phyloP scores from a whole-genome alignment of 768 basidiomycete species.

The Mycena olivaceomarginata region DNA sequence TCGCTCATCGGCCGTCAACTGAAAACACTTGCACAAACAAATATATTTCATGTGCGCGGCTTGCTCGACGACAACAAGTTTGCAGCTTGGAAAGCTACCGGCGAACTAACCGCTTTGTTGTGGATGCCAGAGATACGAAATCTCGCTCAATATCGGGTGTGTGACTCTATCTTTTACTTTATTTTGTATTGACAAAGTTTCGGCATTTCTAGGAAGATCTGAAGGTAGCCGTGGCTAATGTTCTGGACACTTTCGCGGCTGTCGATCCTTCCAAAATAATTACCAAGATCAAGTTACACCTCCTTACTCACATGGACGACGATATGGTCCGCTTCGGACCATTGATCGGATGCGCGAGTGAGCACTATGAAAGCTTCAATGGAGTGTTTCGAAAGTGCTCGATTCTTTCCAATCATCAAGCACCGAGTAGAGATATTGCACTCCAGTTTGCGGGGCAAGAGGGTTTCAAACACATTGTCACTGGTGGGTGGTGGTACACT shows the following conservation, averaged over 20 bases:
- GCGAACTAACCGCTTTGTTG: slow-evolving; percentile 58
- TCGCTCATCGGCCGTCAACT: slow-evolving; percentile 64
- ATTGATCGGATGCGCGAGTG: slow-evolving; percentile 35
- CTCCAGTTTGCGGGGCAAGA: slow-evolving; percentile 34
- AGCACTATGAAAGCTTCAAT: slow-evolving; percentile 54
- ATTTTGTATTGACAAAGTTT: not conserved
- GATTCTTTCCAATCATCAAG: slow-evolving; percentile 38
- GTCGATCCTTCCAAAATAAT: slow-evolving; percentile 41
- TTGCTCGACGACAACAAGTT: slow-evolving; percentile 51
- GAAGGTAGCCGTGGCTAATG: slow-evolving; percentile 40
- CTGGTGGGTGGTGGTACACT: not conserved
- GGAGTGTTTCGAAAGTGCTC: slow-evolving; percentile 50
- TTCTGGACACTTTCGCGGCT: slow-evolving; percentile 43
- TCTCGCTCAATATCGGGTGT: slow-evolving; percentile 57
- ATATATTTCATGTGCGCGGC: slow-evolving; percentile 59
- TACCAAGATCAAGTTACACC: slow-evolving; percentile 45
- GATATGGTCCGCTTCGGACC: slow-evolving; percentile 43
- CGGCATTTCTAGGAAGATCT: slow-evolving; percentile 23
- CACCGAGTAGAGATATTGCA: too few species aligned
- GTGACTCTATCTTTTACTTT: slow-evolving; percentile 11
- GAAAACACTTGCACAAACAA: slow-evolving; percentile 60
- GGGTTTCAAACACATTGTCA: not conserved
- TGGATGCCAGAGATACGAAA: slow-evolving; percentile 65
- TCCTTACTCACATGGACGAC: slow-evolving; percentile 34
- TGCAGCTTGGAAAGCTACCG: slow-evolving; percentile 54